Base-by-base conservation (phyloP, 164 flowering plant species). In the Tinospora cordifolia region DNA sequence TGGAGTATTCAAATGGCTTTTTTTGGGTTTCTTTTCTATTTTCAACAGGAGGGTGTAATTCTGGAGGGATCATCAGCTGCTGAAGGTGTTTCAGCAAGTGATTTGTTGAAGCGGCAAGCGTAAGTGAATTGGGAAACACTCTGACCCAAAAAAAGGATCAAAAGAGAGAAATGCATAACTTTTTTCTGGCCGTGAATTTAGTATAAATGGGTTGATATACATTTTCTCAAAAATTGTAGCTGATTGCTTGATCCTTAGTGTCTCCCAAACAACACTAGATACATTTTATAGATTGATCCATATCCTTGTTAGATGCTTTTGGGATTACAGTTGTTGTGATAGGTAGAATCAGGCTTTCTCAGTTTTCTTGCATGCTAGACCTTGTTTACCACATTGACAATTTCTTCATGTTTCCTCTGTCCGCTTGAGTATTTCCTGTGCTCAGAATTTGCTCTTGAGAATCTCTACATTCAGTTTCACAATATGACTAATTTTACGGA, bases 51-150 rank as follows among this genome's bases (percentile, higher is more conserved):
- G 81, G 99, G 98, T 57, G 78, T 87, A 65, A 88, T 95, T 77
- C 71, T 87, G 69, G 94, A 86, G 80, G 96, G 90, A n/a, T 85
- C 93, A 68, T 90, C 92, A 64, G 99, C 98, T 78, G 93, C 99
- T 59, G 87, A 83, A 78, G 98, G 94, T 76, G 96, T 95, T 81
- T 95, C 98, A 34, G 81, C 82, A 21, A 80, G 77, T 79, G 99
- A 95, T 76, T 85, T 95, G 94, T 65, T 75, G 47, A 95, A 90
- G 79, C 92, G 98, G 15, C 78, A 87, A 79, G 62, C 5, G 99
- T 90, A 83, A 87, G 93, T 82, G 60, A 58, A 63, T 24, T 67
- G 63, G 11, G 22, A 41, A 21, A 0, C 57, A 21, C 30, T 59
- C 62, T 14, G 8, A 36, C 68, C 22, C 17, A 19, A 15, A 59